Percentiles rank a stretch among this genome's conserved stretches.
These are phyloP conservation scores for Brassica napus DNA, from an alignment of 345 rosid genomes.

Conservation along the genomic window DNA sequence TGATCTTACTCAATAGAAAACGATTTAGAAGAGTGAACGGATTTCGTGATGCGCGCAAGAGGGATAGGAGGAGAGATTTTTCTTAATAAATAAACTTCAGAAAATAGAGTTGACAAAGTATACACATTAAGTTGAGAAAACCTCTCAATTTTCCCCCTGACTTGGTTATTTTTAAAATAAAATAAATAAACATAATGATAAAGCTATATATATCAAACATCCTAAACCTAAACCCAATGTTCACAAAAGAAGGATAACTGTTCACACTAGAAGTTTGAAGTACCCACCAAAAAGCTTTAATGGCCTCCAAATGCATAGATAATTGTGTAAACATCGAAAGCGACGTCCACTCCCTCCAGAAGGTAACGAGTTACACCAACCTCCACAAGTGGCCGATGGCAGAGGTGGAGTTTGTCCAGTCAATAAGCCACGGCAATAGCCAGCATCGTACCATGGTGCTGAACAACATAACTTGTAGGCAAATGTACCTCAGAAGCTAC, in stretches of 20 bases:
- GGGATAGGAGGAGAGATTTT: not conserved
- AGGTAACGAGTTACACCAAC: slow-evolving; percentile 53
- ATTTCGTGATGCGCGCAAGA: not conserved
- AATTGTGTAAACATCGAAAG: slow-evolving; percentile 56
- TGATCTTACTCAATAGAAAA: too few relatives aligned
- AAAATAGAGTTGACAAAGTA: slow-evolving; percentile 4
- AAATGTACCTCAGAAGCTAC: slow-evolving; percentile 79
- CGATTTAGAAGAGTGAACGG: not conserved
- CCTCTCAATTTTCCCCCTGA: slow-evolving; percentile 12
- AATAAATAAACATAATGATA: not conserved
- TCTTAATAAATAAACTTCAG: not conserved
- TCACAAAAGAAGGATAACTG: not conserved
- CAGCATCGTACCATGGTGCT: slow-evolving; percentile 37
- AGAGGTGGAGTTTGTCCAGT: slow-evolving; percentile 53
- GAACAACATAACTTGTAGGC: slow-evolving; percentile 71
- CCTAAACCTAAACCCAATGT: not conserved
- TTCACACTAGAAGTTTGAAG: not conserved
- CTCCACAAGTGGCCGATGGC: slow-evolving; percentile 72
- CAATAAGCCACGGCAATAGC: slow-evolving; percentile 41
- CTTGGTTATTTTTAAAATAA: slow-evolving; percentile 2
- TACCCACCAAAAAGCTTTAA: slow-evolving; percentile 18
- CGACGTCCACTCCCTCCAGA: slow-evolving; percentile 47
- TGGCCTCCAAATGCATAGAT: slow-evolving; percentile 64
- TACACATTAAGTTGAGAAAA: slow-evolving; percentile 21
- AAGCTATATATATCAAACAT: not conserved